Conservation (phyloP, 352 stramenopile species). For the Globisporangium megalacanthum region DNA sequence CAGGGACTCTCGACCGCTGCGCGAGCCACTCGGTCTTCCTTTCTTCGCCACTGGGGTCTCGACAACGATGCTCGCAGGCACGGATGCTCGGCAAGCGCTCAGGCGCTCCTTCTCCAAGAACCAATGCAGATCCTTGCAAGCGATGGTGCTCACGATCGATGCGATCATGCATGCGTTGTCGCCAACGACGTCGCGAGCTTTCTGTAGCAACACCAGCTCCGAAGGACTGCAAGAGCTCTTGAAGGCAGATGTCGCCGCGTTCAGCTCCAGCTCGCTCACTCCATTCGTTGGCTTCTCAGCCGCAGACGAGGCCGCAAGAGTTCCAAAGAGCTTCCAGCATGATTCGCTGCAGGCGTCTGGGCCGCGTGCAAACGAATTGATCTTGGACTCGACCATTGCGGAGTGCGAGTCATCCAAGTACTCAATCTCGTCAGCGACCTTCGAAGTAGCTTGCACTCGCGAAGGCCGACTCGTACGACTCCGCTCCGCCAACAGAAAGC, state of each 20-base stretch:
- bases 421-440: slow-evolving; percentile 25
- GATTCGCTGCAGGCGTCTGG: no score
- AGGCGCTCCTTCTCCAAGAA: slow-evolving; percentile 44
- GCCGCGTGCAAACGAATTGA: slow-evolving; percentile 32
- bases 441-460: slow-evolving; percentile 15
- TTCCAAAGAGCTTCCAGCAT: neutral
- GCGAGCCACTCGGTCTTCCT: neutral
- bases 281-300: neutral
- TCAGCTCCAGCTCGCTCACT: neutral
- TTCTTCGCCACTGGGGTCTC: slow-evolving; percentile 2
- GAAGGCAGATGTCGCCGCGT: neutral
- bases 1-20: no score
- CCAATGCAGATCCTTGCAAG: slow-evolving; percentile 46
- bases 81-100: neutral
- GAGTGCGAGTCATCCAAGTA: no score
- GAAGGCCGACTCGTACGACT: neutral
- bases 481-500: slow-evolving; percentile 12
- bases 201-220: slow-evolving; percentile 25
- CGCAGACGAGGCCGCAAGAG: no score
- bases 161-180: no score
- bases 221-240: slow-evolving; percentile 18
- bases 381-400: slow-evolving; percentile 21
- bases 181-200: no score
- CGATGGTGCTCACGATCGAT: slow-evolving; percentile 18
- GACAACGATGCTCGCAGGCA: neutral